A percentile compares a stretch with the other conserved stretches of the same genome.
Conservation (phyloP, 371 early-diverging fungal genomes). For the Dichotomocladium elegans region DNA sequence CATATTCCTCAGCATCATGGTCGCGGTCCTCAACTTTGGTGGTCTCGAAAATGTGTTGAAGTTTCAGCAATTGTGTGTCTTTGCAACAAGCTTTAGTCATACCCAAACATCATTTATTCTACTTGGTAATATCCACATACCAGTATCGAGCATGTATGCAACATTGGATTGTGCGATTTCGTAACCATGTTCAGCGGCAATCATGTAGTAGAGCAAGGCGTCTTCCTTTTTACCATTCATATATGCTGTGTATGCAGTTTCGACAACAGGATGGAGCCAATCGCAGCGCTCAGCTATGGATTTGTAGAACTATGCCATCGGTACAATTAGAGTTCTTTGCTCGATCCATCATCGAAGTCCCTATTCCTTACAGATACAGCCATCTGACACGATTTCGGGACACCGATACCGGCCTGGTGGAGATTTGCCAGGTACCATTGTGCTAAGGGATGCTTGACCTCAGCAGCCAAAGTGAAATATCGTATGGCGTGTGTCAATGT, state of each 20-base stretch:
- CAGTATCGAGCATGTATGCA: constrained; percentile 84
- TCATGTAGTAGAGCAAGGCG: constrained; percentile 67
- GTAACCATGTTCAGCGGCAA: constrained; percentile 84
- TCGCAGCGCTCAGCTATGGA: constrained; percentile 82
- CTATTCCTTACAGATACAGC: constrained; percentile 53
- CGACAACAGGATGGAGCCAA: constrained; percentile 70
- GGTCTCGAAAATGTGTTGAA: constrained; percentile 1
- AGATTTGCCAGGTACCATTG: constrained; percentile 72
- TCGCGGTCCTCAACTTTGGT: not conserved
- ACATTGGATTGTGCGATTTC: constrained; percentile 84
- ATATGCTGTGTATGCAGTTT: constrained; percentile 53
- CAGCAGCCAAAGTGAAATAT: constrained; percentile 43
- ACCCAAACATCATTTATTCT: not conserved
- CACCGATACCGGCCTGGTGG: constrained; percentile 43
- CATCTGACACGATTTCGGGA: constrained; percentile 39
- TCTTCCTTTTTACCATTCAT: constrained; percentile 63
- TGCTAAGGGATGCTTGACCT: constrained; percentile 65
- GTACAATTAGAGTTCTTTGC: too few relatives aligned
- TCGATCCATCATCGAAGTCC: too few relatives aligned
- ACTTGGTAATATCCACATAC: too few relatives aligned
- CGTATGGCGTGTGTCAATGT: constrained; percentile 29
- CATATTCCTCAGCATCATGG: constrained; percentile 28
- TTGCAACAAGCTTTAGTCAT: not conserved
- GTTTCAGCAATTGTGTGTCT: constrained; percentile 8
- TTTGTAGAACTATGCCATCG: constrained; percentile 70